Evolutionary conservation across 2,329 filamentous ascomycete species (phyloP).

Genomic region (Colletotrichum lentis): DNA sequence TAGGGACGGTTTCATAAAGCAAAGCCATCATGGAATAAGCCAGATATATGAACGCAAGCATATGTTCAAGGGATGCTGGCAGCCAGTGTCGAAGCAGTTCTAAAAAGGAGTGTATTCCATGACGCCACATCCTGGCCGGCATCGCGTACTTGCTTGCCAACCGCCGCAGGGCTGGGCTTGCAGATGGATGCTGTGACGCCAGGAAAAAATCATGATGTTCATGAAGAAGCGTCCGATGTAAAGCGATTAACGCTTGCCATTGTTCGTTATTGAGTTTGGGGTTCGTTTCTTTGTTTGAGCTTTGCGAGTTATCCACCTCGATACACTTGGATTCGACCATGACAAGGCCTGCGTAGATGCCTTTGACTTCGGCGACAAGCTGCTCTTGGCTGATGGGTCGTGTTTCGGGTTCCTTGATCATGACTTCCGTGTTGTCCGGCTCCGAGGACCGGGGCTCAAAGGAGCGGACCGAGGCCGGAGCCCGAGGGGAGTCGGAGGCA

Average conservation of each 20-base stretch:
- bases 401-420: slow-evolving; percentile 64
- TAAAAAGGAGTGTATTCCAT: slow-evolving; percentile 87
- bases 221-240: slow-evolving; percentile 82
- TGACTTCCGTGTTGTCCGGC: neutral
- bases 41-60: slow-evolving; percentile 89
- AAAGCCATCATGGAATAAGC: slow-evolving; percentile 91
- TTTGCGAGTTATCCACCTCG: slow-evolving; percentile 75
- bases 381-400: slow-evolving; percentile 79
- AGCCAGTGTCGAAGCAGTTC: slow-evolving; percentile 78
- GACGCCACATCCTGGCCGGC: slow-evolving; percentile 93
- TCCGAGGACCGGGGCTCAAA: neutral
- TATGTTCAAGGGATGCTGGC: slow-evolving; percentile 82
- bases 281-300: slow-evolving; percentile 52
- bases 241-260: slow-evolving; percentile 82
- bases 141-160: slow-evolving; percentile 86
- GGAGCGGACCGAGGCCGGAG: neutral
- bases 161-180: slow-evolving; percentile 70
- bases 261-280: slow-evolving; percentile 68
- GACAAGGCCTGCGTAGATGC: slow-evolving; percentile 82
- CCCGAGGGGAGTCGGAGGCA: neutral
- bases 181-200: slow-evolving; percentile 84
- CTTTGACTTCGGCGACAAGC: slow-evolving; percentile 80
- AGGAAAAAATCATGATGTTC: slow-evolving; percentile 89
- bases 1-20: slow-evolving; percentile 82
- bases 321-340: slow-evolving; percentile 91